Conservation (phyloP, 495 filamentous ascomycete genomes). For the Sphaerosporella brunnea region DNA sequence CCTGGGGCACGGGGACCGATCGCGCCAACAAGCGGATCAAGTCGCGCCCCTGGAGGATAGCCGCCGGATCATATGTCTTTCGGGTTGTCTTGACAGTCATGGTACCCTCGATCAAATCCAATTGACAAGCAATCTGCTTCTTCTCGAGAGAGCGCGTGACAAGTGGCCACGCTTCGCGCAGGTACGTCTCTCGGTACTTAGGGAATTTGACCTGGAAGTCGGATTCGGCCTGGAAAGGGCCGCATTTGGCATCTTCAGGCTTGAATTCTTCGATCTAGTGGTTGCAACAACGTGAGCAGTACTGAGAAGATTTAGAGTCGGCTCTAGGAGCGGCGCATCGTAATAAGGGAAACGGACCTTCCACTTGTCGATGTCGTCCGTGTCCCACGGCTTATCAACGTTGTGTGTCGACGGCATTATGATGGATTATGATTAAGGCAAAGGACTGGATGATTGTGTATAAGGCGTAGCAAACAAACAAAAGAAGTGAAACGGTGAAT, state of each 20-base stretch:
- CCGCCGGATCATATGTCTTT: constrained; percentile 85
- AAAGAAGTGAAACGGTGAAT: no score
- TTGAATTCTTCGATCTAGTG: constrained; percentile 65
- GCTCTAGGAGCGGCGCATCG: background rate
- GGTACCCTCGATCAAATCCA: constrained; percentile 87
- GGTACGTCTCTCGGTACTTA: constrained; percentile 90
- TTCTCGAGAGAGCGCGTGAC: constrained; percentile 65
- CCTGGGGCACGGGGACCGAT: constrained; percentile 82
- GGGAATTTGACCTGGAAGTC: constrained; percentile 85
- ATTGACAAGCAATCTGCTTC: constrained; percentile 62
- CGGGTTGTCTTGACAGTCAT: constrained; percentile 92
- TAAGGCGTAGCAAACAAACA: no score
- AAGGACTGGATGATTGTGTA: no score
- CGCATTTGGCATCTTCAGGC: constrained; percentile 63
- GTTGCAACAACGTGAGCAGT: constrained; percentile 6
- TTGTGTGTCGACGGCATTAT: constrained; percentile 87
- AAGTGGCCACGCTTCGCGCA: constrained; percentile 78
- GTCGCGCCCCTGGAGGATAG: constrained; percentile 87
- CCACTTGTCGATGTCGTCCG: constrained; percentile 95
- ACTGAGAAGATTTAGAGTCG: constrained; percentile 4
- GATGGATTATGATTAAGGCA: background rate
- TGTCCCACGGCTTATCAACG: constrained; percentile 92
- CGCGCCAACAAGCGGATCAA: constrained; percentile 82
- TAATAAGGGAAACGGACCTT: constrained; percentile 36
- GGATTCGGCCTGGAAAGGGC: constrained; percentile 82